Evolutionary conservation across 1,284 basidiomycete genomes (phyloP).

Genomic region (Cryptococcus floricola): DNA sequence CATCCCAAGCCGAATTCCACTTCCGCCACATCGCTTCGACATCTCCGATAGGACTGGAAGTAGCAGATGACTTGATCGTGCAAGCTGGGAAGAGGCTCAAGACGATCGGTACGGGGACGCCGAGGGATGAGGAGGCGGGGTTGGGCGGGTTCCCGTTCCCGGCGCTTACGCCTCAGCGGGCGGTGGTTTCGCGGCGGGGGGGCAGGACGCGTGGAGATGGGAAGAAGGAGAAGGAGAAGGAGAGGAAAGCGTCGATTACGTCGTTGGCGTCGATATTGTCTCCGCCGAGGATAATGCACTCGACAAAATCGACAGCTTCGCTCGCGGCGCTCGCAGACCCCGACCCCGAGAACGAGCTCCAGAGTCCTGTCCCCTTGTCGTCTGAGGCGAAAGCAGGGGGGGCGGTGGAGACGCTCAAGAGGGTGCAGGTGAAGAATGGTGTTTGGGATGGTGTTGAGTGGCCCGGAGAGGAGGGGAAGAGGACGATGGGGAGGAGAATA

Average conservation of each 20-base stretch:
- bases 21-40: slow-evolving; percentile 30
- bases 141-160: slow-evolving; percentile 7
- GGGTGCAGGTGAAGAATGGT: slow-evolving; percentile 3
- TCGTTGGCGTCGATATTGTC: slow-evolving; percentile 12
- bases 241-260: slow-evolving; percentile 7
- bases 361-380: background rate
- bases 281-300: slow-evolving; percentile 12
- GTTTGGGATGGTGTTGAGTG: background rate
- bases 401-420: slow-evolving; percentile 6
- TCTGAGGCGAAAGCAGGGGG: background rate
- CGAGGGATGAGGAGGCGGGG: slow-evolving; percentile 11
- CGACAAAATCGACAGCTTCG: slow-evolving; percentile 27
- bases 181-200: background rate
- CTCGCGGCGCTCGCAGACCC: slow-evolving; percentile 6
- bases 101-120: slow-evolving; percentile 22
- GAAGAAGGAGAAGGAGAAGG: too few species aligned
- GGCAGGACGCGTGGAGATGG: background rate
- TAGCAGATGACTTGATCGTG: slow-evolving; percentile 35
- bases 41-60: slow-evolving; percentile 24
- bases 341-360: background rate
- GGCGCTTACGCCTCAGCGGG: background rate
- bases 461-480: background rate
- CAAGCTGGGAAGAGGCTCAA: slow-evolving; percentile 37
- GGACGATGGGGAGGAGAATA: background rate
- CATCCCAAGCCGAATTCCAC: slow-evolving; percentile 18